These are phyloP conservation scores for Orobanche coerulescens DNA, from an alignment of 257 asterid species.

Conservation along the genomic window DNA sequence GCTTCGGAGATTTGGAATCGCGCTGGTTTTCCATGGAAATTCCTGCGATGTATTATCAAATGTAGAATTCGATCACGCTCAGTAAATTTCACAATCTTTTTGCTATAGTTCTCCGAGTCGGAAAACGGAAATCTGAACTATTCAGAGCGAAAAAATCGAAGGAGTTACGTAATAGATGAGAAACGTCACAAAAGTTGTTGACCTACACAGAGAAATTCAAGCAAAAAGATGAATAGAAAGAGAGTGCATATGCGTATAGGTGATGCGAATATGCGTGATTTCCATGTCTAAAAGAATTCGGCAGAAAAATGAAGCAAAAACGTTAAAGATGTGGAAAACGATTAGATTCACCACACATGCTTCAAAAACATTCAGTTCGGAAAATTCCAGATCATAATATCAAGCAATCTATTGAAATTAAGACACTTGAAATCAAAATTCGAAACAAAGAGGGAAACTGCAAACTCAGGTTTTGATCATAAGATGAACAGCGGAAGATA, in stretches of 20 bases:
- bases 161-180: constrained; percentile 8
- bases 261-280: constrained; percentile 23
- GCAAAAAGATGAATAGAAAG: not conserved
- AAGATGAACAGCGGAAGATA: not conserved
- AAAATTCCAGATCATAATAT: too few relatives aligned
- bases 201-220: constrained; percentile 9
- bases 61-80: not conserved
- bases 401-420: not conserved
- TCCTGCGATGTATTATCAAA: constrained; percentile 28
- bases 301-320: not conserved
- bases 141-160: not conserved
- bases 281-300: constrained; percentile 18
- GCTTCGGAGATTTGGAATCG: constrained; percentile 31
- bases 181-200: not conserved
- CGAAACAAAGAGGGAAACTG: not conserved
- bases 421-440: not conserved
- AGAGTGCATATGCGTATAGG: not conserved
- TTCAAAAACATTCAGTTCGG: too few relatives aligned
- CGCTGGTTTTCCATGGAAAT: constrained; percentile 40
- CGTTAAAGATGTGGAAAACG: too few relatives aligned
- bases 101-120: not conserved
- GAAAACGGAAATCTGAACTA: constrained; percentile 19
- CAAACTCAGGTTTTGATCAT: constrained; percentile 11
- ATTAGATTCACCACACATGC: constrained; percentile 1
- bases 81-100: not conserved